These are phyloP conservation scores for Rhizopogon roseolus DNA, from an alignment of 768 basidiomycete species.

Conservation along the genomic window DNA sequence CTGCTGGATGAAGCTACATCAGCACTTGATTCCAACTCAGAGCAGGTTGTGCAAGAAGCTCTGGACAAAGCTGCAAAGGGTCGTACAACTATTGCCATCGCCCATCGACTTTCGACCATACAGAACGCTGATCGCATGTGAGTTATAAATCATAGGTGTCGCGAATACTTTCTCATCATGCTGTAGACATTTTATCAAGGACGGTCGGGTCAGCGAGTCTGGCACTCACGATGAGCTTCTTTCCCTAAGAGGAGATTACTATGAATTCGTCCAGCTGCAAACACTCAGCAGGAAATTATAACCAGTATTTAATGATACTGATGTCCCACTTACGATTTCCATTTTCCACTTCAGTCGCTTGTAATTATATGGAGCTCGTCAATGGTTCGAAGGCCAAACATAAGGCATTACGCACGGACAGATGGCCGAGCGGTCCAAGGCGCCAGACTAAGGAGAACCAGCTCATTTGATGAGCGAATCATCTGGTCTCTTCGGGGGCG, in stretches of 20 bases:
- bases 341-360: not conserved
- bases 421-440: constrained; percentile 90
- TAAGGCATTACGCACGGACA: constrained; percentile 39
- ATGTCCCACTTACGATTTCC: not conserved
- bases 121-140: constrained; percentile 89
- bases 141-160: constrained; percentile 16
- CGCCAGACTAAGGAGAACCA: constrained; percentile 68
- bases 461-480: not conserved
- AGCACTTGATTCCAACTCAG: constrained; percentile 86
- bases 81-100: constrained; percentile 92
- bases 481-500: constrained; percentile 7
- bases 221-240: constrained; percentile 87
- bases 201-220: constrained; percentile 77
- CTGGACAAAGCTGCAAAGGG: constrained; percentile 90
- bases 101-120: constrained; percentile 92
- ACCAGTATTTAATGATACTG: not conserved
- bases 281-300: constrained; percentile 44
- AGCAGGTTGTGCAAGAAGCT: constrained; percentile 93
- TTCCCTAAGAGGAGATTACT: constrained; percentile 61
- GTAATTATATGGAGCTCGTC: too few relatives aligned
- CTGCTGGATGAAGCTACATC: constrained; percentile 89
- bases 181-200: constrained; percentile 80
- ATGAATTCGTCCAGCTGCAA: constrained; percentile 84
- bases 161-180: not conserved
- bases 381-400: too few relatives aligned